A percentile compares a stretch with the other conserved stretches of the same genome.
Evolutionary conservation across 305 asterid species (phyloP).

Genomic region (Withania somnifera): DNA sequence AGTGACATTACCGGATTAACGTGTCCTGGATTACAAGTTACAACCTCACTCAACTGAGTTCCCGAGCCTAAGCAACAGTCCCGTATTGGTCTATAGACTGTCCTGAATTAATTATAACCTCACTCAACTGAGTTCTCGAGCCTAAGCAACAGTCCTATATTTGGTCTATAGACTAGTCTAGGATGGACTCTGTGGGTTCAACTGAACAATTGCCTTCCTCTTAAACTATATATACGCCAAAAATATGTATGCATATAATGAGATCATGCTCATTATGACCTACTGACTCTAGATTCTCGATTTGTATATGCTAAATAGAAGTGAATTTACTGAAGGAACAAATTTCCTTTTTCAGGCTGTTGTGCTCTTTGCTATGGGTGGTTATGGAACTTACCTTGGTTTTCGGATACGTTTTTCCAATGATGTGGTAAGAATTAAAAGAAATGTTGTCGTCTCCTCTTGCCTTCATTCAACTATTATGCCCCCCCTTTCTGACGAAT

Average conservation of each 20-base stretch:
- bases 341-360: constrained; percentile 49
- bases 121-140: too few relatives aligned
- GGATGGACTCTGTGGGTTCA: not conserved
- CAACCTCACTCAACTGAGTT: too few relatives aligned
- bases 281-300: not conserved
- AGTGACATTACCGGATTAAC: too few relatives aligned
- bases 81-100: too few relatives aligned
- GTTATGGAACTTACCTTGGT: constrained; percentile 88
- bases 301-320: not conserved
- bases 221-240: too few relatives aligned
- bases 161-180: not conserved
- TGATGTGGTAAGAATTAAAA: constrained; percentile 37
- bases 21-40: too few relatives aligned
- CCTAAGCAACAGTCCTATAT: too few relatives aligned
- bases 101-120: too few relatives aligned
- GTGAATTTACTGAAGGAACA: not conserved
- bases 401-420: constrained; percentile 70
- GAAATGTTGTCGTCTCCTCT: not conserved
- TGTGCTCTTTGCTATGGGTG: constrained; percentile 94
- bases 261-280: not conserved
- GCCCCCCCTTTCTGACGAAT: not conserved
- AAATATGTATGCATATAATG: too few relatives aligned
- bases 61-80: too few relatives aligned
- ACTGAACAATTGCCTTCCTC: not conserved
- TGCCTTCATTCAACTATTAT: not conserved